These are phyloP conservation scores for Globisporangium uncinulatum DNA, from an alignment of 352 stramenopile genomes.

Conservation along the genomic window DNA sequence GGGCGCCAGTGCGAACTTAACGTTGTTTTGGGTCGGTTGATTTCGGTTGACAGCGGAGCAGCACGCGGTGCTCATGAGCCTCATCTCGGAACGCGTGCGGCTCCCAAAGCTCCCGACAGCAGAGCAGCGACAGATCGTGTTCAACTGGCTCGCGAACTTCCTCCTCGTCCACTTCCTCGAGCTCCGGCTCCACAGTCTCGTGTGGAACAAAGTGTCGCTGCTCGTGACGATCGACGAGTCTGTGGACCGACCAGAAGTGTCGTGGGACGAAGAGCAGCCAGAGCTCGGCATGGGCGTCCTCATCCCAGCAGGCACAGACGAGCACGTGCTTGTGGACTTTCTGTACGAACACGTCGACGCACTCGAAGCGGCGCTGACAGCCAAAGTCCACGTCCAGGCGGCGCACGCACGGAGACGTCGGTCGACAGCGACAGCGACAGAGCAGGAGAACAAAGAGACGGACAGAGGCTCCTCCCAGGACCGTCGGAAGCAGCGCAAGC, in stretches of 20 bases:
- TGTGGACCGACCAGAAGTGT: slow-evolving; percentile 29
- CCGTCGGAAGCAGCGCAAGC: slow-evolving; percentile 13
- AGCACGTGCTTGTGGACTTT: slow-evolving; percentile 43
- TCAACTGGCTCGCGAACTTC: slow-evolving; percentile 73
- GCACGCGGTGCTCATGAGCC: slow-evolving; percentile 53
- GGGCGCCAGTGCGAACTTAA: neutral
- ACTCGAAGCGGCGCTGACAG: slow-evolving; percentile 42
- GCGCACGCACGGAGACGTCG: slow-evolving; percentile 4
- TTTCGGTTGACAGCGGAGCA: slow-evolving; percentile 21
- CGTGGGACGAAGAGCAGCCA: slow-evolving; percentile 44
- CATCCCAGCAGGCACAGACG: slow-evolving; percentile 57
- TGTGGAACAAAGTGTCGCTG: slow-evolving; percentile 83
- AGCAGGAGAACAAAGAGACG: neutral
- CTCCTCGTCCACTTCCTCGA: slow-evolving; percentile 84
- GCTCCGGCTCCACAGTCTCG: slow-evolving; percentile 63
- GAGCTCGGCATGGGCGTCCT: slow-evolving; percentile 67
- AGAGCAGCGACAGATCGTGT: slow-evolving; percentile 52
- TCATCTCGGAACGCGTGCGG: slow-evolving; percentile 54
- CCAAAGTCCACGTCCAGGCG: slow-evolving; percentile 20
- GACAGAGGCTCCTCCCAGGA: neutral
- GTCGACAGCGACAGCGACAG: too few species aligned
- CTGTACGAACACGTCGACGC: slow-evolving; percentile 59
- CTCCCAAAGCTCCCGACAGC: slow-evolving; percentile 48
- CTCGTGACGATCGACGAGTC: slow-evolving; percentile 42
- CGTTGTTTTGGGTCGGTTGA: too few species aligned